Percentiles rank a stretch among this genome's conserved stretches.
phyloP scores from a whole-genome alignment of 805 yeast species.

The Myxozyma mucilagina region DNA sequence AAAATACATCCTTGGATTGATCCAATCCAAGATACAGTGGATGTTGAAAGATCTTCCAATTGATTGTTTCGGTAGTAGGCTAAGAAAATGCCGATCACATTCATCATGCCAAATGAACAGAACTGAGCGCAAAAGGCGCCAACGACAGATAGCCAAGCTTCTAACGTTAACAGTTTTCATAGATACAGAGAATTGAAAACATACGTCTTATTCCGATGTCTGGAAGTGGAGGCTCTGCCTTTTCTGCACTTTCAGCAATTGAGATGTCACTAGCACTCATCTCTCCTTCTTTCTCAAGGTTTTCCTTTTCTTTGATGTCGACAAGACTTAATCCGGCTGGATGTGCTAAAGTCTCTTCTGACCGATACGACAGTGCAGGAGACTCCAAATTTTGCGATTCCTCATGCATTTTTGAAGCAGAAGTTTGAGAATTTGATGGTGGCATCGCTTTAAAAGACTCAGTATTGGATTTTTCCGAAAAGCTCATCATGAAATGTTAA shows the following conservation, averaged over 20 bases:
- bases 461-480: too few species aligned
- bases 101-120: conserved; percentile 57
- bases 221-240: conserved; percentile 2
- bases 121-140: conserved; percentile 61
- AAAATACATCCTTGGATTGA: conserved; percentile 24
- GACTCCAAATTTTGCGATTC: not conserved
- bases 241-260: not conserved
- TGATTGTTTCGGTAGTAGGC: conserved; percentile 27
- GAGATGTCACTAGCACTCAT: conserved; percentile 12
- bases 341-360: not conserved
- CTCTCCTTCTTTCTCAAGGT: not conserved
- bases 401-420: not conserved
- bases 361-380: not conserved
- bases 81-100: conserved; percentile 24
- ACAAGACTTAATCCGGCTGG: not conserved
- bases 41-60: conserved; percentile 10
- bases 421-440: too few species aligned
- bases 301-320: not conserved
- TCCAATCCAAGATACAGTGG: conserved; percentile 31
- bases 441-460: too few species aligned
- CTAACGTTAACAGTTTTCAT: not conserved
- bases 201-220: conserved; percentile 20
- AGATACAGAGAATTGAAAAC: not conserved
- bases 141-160: conserved; percentile 51
- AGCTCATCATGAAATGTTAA: too few species aligned